These are phyloP conservation scores for Boeremia exigua DNA, from an alignment of 2,329 filamentous ascomycete species.

Conservation along the genomic window DNA sequence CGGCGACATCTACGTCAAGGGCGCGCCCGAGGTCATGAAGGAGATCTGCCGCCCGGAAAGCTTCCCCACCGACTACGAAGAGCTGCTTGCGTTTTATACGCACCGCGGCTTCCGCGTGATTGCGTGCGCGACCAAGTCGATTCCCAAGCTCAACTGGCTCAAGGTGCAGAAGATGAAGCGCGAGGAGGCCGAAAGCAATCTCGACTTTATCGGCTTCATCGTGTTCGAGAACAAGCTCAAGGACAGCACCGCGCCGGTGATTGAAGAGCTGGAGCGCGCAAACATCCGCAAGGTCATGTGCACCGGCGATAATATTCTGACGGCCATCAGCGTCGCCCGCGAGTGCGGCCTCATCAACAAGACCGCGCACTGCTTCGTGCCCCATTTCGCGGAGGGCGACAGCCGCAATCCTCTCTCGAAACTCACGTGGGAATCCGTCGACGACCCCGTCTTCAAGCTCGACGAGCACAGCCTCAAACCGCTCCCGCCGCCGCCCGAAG, in stretches of 20 bases:
- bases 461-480: slow-evolving; percentile 83
- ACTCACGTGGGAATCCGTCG: slow-evolving; percentile 92
- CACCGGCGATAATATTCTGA: slow-evolving; percentile 96
- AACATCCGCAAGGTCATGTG: slow-evolving; percentile 94
- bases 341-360: slow-evolving; percentile 85
- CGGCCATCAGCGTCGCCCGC: slow-evolving; percentile 91
- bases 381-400: slow-evolving; percentile 83
- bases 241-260: slow-evolving; percentile 78
- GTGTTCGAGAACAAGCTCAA: slow-evolving; percentile 99
- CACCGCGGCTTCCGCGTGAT: slow-evolving; percentile 97
- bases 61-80: slow-evolving; percentile 88
- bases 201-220: slow-evolving; percentile 94
- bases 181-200: slow-evolving; percentile 78
- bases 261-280: slow-evolving; percentile 81
- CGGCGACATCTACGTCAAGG: slow-evolving; percentile 91
- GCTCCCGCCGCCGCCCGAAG: slow-evolving; percentile 70
- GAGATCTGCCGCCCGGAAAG: slow-evolving; percentile 86
- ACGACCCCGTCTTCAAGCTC: slow-evolving; percentile 77
- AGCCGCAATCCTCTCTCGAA: slow-evolving; percentile 74
- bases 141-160: slow-evolving; percentile 88
- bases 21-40: slow-evolving; percentile 94
- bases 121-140: slow-evolving; percentile 87
- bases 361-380: slow-evolving; percentile 88
- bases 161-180: slow-evolving; percentile 94
- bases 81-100: slow-evolving; percentile 87